Conservation (phyloP, 805 yeast genomes). For the Lachancea nothofagi region DNA sequence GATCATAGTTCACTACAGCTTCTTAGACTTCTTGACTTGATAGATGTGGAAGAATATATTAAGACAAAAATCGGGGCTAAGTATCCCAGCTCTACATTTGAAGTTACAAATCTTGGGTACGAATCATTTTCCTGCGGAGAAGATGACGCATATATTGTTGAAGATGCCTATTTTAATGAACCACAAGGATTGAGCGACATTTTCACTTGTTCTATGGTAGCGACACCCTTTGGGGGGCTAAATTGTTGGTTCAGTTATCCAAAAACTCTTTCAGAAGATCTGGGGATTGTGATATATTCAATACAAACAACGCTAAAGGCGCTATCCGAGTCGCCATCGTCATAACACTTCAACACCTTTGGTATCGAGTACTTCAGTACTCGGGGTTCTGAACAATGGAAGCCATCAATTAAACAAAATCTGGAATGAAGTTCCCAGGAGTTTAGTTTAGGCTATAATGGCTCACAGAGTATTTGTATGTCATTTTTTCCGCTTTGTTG, state of each 20-base stretch:
- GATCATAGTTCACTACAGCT: constrained; percentile 16
- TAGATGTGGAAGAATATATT: constrained; percentile 17
- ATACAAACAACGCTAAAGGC: not conserved
- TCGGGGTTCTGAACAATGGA: no score
- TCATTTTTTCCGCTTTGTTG: not conserved
- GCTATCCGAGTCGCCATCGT: not conserved
- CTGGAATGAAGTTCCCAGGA: no score
- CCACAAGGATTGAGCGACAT: constrained; percentile 26
- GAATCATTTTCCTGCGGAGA: constrained; percentile 15
- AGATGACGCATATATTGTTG: constrained; percentile 13
- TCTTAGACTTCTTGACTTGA: constrained; percentile 22
- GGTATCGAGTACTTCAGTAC: constrained; percentile 1
- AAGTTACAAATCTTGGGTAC: constrained; percentile 28
- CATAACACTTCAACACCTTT: not conserved
- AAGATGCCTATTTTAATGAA: constrained; percentile 25
- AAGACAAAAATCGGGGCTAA: constrained; percentile 14
- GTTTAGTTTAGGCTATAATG: no score
- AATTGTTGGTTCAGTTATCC: constrained; percentile 24
- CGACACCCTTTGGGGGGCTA: constrained; percentile 26
- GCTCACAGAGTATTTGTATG: no score
- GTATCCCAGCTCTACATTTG: constrained; percentile 25
- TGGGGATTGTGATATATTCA: not conserved
- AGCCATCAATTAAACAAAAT: no score
- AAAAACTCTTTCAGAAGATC: constrained; percentile 4
- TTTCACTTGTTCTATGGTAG: constrained; percentile 20